These are phyloP conservation scores for Trametes elegans DNA, from an alignment of 768 basidiomycete species.

Conservation along the genomic window DNA sequence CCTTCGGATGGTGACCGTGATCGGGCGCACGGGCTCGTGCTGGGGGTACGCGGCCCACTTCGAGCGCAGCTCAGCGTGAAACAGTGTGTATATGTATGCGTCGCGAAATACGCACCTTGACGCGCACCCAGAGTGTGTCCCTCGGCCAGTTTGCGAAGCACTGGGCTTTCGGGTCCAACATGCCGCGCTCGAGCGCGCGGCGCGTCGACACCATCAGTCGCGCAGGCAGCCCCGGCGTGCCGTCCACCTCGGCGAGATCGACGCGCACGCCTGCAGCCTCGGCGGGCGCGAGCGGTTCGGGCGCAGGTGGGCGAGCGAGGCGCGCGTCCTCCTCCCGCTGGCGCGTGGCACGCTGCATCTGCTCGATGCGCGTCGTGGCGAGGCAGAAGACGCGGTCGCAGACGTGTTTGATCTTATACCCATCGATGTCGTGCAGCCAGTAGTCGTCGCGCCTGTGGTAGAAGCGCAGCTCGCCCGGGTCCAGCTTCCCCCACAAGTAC, in stretches of 20 bases:
- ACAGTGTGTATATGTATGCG: no score
- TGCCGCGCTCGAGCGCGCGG: slow-evolving; percentile 4
- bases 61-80: not conserved
- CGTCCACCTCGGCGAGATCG: not conserved
- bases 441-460: slow-evolving; percentile 6
- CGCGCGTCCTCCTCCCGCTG: slow-evolving; percentile 3
- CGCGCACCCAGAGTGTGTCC: slow-evolving; percentile 12
- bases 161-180: not conserved
- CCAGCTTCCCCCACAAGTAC: not conserved
- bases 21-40: not conserved
- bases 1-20: not conserved
- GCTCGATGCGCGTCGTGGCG: not conserved
- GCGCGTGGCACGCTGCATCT: not conserved
- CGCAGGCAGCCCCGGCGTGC: no score
- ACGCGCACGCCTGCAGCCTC: no score
- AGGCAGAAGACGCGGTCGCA: not conserved
- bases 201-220: slow-evolving; percentile 5
- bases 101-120: not conserved
- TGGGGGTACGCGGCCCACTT: slow-evolving; percentile 17
- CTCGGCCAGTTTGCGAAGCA: not conserved
- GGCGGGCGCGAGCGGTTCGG: not conserved
- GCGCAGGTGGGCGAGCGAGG: not conserved
- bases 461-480: not conserved
- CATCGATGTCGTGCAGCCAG: not conserved
- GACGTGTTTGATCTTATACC: not conserved